Conservation (phyloP, 176 grass and related monocot species). For the Aegilops tauschii region DNA sequence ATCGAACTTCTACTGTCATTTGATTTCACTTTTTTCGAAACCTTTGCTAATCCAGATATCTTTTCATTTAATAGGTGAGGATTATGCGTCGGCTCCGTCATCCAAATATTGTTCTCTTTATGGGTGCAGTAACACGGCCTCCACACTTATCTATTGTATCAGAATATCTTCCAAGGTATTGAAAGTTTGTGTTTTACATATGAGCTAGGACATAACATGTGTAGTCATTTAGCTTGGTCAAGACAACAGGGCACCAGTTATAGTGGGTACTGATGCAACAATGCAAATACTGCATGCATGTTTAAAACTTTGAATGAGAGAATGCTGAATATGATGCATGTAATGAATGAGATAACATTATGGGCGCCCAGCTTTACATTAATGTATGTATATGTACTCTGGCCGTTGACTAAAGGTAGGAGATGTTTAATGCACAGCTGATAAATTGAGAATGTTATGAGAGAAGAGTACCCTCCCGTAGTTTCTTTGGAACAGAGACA, state of each 20-base stretch:
- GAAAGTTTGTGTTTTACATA: slow-evolving; percentile 28
- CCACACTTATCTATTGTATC: slow-evolving; percentile 93
- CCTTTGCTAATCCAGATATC: slow-evolving; percentile 12
- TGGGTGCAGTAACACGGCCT: slow-evolving; percentile 94
- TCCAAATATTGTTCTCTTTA: slow-evolving; percentile 95
- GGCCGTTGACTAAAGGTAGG: background rate
- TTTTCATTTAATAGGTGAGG: slow-evolving; percentile 55
- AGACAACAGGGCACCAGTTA: background rate
- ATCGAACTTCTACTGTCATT: slow-evolving; percentile 6
- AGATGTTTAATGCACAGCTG: background rate
- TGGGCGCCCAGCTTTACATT: slow-evolving; percentile 6
- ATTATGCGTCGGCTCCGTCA: slow-evolving; percentile 87
- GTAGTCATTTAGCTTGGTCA: background rate
- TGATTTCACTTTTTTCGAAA: background rate
- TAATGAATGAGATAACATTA: background rate
- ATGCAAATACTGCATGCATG: background rate
- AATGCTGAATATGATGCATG: background rate
- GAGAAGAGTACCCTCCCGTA: background rate
- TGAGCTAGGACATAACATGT: slow-evolving; percentile 1
- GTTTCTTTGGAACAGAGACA: background rate
- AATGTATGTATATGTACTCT: background rate
- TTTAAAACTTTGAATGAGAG: background rate
- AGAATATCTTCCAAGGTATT: slow-evolving; percentile 88
- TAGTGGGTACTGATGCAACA: background rate
- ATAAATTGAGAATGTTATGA: background rate